Percentiles rank a stretch among this genome's conserved stretches.
Evolutionary conservation across 768 basidiomycete genomes (phyloP).

Genomic region (Tubosaeta sp.): DNA sequence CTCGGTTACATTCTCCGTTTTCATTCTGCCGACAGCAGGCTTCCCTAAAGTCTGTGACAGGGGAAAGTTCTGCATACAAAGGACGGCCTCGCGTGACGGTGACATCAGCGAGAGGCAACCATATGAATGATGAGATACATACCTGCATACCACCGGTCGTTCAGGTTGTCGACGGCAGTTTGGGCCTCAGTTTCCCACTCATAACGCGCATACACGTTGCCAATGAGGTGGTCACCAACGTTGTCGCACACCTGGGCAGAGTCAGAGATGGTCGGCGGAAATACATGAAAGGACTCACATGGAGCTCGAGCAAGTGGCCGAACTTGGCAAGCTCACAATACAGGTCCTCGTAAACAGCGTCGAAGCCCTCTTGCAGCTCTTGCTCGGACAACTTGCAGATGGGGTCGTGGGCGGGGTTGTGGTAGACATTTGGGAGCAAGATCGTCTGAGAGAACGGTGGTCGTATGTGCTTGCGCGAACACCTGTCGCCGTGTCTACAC

Average conservation of each 20-base stretch:
- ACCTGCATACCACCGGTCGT: constrained; percentile 99
- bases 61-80: constrained; percentile 93
- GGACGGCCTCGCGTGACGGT: constrained; percentile 65
- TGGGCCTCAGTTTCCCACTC: constrained; percentile 99
- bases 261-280: background rate
- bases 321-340: constrained; percentile 95
- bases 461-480: constrained; percentile 97
- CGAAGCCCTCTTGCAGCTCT: constrained; percentile 87
- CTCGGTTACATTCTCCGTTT: constrained; percentile 96
- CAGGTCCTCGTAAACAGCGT: constrained; percentile 92
- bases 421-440: constrained; percentile 93
- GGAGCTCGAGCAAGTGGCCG: constrained; percentile 92
- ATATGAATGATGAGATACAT: background rate
- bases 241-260: constrained; percentile 84
- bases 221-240: constrained; percentile 97
- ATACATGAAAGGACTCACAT: constrained; percentile 49
- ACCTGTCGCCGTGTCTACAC: constrained; percentile 96
- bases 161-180: constrained; percentile 85
- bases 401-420: constrained; percentile 94
- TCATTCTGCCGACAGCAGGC: constrained; percentile 99
- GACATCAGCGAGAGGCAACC: constrained; percentile 2
- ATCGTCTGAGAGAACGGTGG: constrained; percentile 98
- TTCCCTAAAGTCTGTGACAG: constrained; percentile 98
- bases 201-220: constrained; percentile 96
- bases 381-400: constrained; percentile 83